A percentile compares a stretch with the other conserved stretches of the same genome.
phyloP scores from a whole-genome alignment of 768 basidiomycete species.

The Amylocystis lapponica region DNA sequence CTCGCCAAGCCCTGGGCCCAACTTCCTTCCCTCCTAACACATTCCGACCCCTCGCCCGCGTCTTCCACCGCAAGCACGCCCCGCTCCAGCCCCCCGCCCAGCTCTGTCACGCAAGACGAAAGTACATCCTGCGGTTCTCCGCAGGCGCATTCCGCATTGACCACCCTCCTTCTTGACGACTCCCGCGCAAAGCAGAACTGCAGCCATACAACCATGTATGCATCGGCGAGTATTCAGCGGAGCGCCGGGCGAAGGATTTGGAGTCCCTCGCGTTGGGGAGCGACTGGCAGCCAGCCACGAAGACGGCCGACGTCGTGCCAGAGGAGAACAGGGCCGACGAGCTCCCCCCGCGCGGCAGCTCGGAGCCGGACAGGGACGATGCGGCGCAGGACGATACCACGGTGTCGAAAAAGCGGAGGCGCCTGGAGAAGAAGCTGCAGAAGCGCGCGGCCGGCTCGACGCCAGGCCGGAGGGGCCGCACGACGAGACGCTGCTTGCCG shows the following conservation, averaged over 20 bases:
- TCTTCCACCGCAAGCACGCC: slow-evolving; percentile 11
- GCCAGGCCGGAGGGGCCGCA: slow-evolving; percentile 20
- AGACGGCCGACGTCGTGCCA: slow-evolving; percentile 3
- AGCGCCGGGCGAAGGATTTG: slow-evolving; percentile 36
- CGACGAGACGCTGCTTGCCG: slow-evolving; percentile 57
- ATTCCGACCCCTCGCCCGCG: slow-evolving; percentile 7
- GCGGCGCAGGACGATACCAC: not conserved
- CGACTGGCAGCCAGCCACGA: slow-evolving; percentile 13
- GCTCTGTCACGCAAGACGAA: slow-evolving; percentile 2
- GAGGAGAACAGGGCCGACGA: not conserved
- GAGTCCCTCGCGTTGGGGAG: slow-evolving; percentile 18
- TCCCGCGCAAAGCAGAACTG: slow-evolving; percentile 50
- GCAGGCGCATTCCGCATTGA: slow-evolving; percentile 35
- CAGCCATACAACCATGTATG: slow-evolving; percentile 84
- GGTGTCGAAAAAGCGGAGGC: slow-evolving; percentile 4
- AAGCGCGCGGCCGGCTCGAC: slow-evolving; percentile 1
- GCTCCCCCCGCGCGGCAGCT: not conserved
- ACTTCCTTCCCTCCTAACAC: slow-evolving; percentile 18
- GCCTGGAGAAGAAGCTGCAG: slow-evolving; percentile 12
- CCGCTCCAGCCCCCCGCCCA: slow-evolving; percentile 1
- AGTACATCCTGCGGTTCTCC: not conserved
- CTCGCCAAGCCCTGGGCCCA: slow-evolving; percentile 62
- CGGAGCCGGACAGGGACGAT: slow-evolving; percentile 5
- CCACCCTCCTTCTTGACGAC: slow-evolving; percentile 48
- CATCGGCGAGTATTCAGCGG: slow-evolving; percentile 57